phyloP scores from a whole-genome alignment of 306 rosid species.

The Coriaria nepalensis region DNA sequence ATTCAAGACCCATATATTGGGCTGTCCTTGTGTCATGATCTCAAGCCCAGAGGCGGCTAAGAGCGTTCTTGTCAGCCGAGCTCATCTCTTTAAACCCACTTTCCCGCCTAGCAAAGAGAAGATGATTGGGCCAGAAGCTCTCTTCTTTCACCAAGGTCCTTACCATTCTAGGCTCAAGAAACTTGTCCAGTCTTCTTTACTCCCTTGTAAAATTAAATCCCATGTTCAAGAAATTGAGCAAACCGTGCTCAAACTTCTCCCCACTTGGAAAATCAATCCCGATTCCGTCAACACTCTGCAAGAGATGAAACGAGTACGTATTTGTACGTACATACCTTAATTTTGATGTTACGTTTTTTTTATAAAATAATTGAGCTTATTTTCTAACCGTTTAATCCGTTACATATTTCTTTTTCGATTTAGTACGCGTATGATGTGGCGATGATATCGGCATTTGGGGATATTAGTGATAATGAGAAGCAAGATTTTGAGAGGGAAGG shows the following conservation, averaged over 20 bases:
- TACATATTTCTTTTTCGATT: not conserved
- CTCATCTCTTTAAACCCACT: slow-evolving; percentile 17
- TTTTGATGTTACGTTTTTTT: not conserved
- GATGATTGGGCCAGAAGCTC: slow-evolving; percentile 19
- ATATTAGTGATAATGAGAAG: slow-evolving; percentile 7
- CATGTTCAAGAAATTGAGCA: slow-evolving; percentile 16
- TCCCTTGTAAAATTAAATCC: slow-evolving; percentile 5
- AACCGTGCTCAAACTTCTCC: slow-evolving; percentile 6
- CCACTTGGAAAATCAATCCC: slow-evolving; percentile 12
- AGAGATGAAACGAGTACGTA: slow-evolving; percentile 15
- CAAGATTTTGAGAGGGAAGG: not conserved
- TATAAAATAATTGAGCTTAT: not conserved
- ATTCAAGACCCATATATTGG: slow-evolving; percentile 17
- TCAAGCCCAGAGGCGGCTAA: slow-evolving; percentile 15
- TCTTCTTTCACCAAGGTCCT: slow-evolving; percentile 18
- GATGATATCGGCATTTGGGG: slow-evolving; percentile 13
- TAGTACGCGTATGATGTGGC: slow-evolving; percentile 18
- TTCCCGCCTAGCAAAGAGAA: slow-evolving; percentile 18
- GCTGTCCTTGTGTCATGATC: slow-evolving; percentile 15
- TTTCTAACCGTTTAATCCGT: not conserved
- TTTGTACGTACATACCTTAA: not conserved
- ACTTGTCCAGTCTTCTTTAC: slow-evolving; percentile 12
- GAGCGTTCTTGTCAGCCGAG: slow-evolving; percentile 13
- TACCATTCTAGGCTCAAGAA: slow-evolving; percentile 16
- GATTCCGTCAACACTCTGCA: slow-evolving; percentile 7